Evolutionary conservation across 495 filamentous ascomycete genomes (phyloP), one percentile per base, ranked within the genome.

Genomic region (Tuber microsphaerosporum): DNA sequence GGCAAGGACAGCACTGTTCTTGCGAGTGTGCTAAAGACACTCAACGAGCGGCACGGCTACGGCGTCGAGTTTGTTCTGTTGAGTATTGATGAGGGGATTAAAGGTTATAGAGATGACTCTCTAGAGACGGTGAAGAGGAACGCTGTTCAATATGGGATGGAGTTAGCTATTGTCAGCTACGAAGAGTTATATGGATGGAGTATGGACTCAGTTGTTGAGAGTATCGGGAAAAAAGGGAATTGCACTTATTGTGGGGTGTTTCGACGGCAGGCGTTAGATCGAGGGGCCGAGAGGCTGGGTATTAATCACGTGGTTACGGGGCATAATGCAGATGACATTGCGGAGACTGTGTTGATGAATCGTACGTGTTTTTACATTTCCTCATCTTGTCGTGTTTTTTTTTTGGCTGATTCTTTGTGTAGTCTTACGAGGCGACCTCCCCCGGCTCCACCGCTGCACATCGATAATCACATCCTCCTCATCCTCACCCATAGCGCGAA

Each of bases 171-270:
- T 70, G 89, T 99, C 41, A 92, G 94, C 68, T 99, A 99, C 83
- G 90, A 89, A 51, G 94, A 98, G 83, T 87, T 99, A 7, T 99
- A 98, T 83, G 95, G 96, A 3, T 99, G 95, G 95, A 97, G 94
- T 16, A 99, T 99, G 95, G 95, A 99, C 84, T 92, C 97, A 80
- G 95, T 99, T 19, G 95, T 99, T 3, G 90, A 91, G 80, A 92
- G 95, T 74, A 92, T 98, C 71, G 96, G 96, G 41, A 97, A 97
- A 84, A 97, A 97, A 85, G 96, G 96, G 51, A 99, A 98, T 84
- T 99, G 95, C 86, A 99, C 95, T 44, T 98, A 98, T 83, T 99
- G 95, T 81, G 95, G 95, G 6, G 95, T 99, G 45, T 99, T 99
- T 81, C 89, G 95, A 19, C 89, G 95, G 70, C 95, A 99, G 86